Evolutionary conservation across 75 land plant species (phyloP), one percentile per base, ranked within the genome.

Genomic region (Picea sitchensis): DNA sequence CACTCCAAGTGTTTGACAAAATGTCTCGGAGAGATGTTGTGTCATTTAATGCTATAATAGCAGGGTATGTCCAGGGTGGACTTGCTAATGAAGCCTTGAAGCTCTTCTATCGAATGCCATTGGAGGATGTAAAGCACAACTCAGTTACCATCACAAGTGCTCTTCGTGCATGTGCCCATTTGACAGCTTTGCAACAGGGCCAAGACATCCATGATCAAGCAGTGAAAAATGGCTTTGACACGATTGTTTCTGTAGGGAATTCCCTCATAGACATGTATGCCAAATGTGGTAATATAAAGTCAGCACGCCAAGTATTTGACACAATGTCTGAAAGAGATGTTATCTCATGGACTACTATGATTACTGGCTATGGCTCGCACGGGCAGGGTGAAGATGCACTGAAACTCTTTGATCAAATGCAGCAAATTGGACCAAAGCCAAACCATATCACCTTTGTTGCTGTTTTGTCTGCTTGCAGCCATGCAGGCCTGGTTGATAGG

Each of bases 1-100:
- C 56, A 51, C 56, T 11, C 56, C 56, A 64, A 82, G 82, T 86
- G 58, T 91, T 95, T 51, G 14, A 86, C n/a, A 79, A 76, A 23
- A 80, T 92, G 75, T 57, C 61, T 3, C 11, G 14, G 6, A 57
- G 76, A 57, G 86, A 90, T 79, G 84, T 88, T 79, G 87, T 86
- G 18, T 81, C 91, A 34, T 93, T 90, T 91, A 87, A 85, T 73
- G 82, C 95, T 0, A 82, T 93, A 76, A 87, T 93, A n/a, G 88
- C 84, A 73, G 91, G 86, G 56, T 88, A 83, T 81, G 87, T 85
- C 14, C 85, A 83, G 74, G 23, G 83, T 61, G 88, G 87, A 32
- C 11, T 7, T 30, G 75, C 81, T 11, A 7, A 18, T 1, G 84
- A 83, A 36, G 93, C 88, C 1, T 62, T 93, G 67, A 32, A 73